phyloP scores from a whole-genome alignment of 257 asterid genomes.

The Leptodermis oblonga region DNA sequence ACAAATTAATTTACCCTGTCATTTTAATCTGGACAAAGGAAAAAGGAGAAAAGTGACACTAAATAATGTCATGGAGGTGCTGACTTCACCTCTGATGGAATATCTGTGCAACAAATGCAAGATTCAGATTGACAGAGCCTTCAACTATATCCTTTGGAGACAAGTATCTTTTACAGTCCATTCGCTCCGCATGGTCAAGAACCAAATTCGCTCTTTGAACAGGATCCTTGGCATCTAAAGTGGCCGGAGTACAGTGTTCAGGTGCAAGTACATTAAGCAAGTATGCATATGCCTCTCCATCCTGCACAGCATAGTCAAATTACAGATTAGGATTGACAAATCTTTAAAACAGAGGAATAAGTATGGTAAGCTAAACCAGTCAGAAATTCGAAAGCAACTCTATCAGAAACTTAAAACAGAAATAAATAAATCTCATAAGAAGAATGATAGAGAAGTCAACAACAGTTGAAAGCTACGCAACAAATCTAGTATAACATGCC shows the following conservation, averaged over 20 bases:
- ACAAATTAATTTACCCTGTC: background rate
- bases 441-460: background rate
- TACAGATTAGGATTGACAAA: conserved; percentile 6
- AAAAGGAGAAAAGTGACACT: background rate
- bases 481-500: background rate
- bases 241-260: conserved; percentile 76
- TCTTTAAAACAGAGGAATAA: background rate
- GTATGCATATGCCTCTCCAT: conserved; percentile 96
- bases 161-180: conserved; percentile 95
- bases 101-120: conserved; percentile 95
- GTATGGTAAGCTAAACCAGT: background rate
- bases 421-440: background rate
- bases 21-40: background rate
- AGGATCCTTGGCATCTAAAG: conserved; percentile 79
- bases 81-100: conserved; percentile 85
- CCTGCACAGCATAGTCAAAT: conserved; percentile 45
- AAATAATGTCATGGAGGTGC: conserved; percentile 3
- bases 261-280: conserved; percentile 97
- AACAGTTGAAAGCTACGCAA: conserved; percentile 3
- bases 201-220: conserved; percentile 83
- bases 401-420: background rate
- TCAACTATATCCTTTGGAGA: conserved; percentile 86
- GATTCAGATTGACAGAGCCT: conserved; percentile 83
- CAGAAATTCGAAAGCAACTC: background rate
- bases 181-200: conserved; percentile 94